Base-by-base conservation (phyloP, 306 rosid genomes). In the Canavalia gladiata region DNA sequence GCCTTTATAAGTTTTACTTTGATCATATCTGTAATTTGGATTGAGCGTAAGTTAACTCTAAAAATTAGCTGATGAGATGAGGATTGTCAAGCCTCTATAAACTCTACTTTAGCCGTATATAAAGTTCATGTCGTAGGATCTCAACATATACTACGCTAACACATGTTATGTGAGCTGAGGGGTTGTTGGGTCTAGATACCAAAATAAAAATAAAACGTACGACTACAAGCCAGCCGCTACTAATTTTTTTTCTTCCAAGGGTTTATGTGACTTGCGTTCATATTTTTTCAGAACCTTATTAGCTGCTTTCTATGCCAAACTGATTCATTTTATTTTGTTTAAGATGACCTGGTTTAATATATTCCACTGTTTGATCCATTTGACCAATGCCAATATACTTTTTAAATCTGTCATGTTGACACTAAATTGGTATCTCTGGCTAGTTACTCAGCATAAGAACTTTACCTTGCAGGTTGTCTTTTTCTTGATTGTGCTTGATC, bases 401-500 rank as follows among this genome's bases (percentile, higher is more conserved):
- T 76, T 79, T 60, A 9, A 73, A 51, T 67, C 29, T 58, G 13
- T 60, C 75, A 41, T 41, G 46, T 74, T 73, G 72, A 60, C 57
- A 65, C 62, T 39, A 39, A 68, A 79, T 50, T 45, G 55, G 31
- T 70, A 42, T 67, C 9, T 84, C 66, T 46, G 39, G 43, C 49
- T 54, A 35, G 58, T 54, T 81, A 62, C 77, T 85, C 49, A 81
- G 68, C 45, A 5, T 72, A 77, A 54, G 41, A 43, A 34, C 50
- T 81, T 73, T 59, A 31, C 59, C 74, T 49, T 88, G 92, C 97
- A 94, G 98, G 85, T 85, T 76, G 87, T 94, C 88, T 92, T 94
- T 84, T 94, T 91, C 95, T 86, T 94, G 89, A 92, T 94, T 49
- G 97, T 94, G 87, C 92, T 94, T 34, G 97, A 94, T 87, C 98